Evolutionary conservation across 164 flowering plant species (phyloP).

Genomic region (Chimonanthus salicifolius): DNA sequence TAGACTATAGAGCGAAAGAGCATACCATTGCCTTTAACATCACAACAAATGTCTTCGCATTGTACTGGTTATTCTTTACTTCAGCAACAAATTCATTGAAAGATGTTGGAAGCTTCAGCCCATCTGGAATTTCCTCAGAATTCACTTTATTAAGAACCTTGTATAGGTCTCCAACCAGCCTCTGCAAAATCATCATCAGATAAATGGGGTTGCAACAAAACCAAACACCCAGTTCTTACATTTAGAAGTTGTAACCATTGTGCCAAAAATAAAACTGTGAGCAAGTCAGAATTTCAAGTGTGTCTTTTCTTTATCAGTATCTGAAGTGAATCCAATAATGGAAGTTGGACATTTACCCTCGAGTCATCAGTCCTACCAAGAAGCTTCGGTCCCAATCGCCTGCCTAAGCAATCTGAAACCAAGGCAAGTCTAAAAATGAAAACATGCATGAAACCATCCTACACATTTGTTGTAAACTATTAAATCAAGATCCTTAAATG

Average conservation of each 20-base stretch:
- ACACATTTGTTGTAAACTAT: no score
- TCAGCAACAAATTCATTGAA: slow-evolving; percentile 71
- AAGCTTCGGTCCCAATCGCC: slow-evolving; percentile 85
- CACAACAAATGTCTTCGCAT: slow-evolving; percentile 72
- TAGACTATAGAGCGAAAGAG: background rate
- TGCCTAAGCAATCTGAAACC: slow-evolving; percentile 83
- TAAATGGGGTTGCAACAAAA: background rate
- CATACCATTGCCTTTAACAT: slow-evolving; percentile 79
- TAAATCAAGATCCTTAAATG: no score
- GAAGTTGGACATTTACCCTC: slow-evolving; percentile 39
- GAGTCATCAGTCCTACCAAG: slow-evolving; percentile 85
- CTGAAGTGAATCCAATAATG: background rate
- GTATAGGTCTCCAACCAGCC: slow-evolving; percentile 67
- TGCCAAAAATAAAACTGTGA: no score
- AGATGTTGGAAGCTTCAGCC: slow-evolving; percentile 64
- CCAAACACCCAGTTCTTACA: no score
- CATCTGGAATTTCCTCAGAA: slow-evolving; percentile 65
- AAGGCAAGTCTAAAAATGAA: background rate
- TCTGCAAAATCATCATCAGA: slow-evolving; percentile 45
- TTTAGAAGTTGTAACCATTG: no score
- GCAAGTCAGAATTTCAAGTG: background rate
- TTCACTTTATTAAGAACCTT: slow-evolving; percentile 76
- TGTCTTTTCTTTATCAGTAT: background rate
- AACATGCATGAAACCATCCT: no score
- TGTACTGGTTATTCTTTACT: slow-evolving; percentile 68